Evolutionary conservation across 2,329 filamentous ascomycete genomes (phyloP), one percentile per base, ranked within the genome.

Genomic region (Ascocoryne sarcoides): DNA sequence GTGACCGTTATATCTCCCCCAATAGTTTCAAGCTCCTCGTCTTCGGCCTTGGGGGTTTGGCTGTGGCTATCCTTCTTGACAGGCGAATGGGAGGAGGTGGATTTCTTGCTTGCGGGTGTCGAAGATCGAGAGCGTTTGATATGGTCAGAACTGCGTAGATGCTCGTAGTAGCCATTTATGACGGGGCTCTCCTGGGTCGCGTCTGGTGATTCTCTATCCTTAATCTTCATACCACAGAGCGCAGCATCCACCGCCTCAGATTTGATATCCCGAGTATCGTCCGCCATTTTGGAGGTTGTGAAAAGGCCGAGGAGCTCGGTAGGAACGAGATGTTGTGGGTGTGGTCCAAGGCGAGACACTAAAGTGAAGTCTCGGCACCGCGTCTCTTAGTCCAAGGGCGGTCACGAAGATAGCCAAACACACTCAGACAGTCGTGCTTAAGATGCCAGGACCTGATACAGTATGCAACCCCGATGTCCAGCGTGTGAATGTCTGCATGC

Each of bases 1-100:
- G 79, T 81, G 54, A 82, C 60, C 37, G 69, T 72, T 42, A 82
- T 75, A 45, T 76, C 75, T 48, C 73, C 76, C 43, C 72, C 71
- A 37, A 81, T 62, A 30, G 66, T 67, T 52, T 76, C 71, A 56
- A 76, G 70, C 26, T 66, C 71, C 32, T 67, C 57, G 37, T 58
- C 56, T 47, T 57, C 64, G 51, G 48, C 59, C 56, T 52, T 63
- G 55, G 52, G 52, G 12, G 51, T 52, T 38, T 46, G 49, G 32
- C 47, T 52, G 12, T 37, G 41, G 42, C 44, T 55, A 18, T 46
- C 38, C 36, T 47, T 50, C 32, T 47, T 50, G 20, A 40, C 29
- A 4, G 56, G 54, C 12, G 55, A 55, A 39, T 50, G 50, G 7
- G 54, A 54, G 23, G 39, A 32, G n/a, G n/a, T n/a, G 16, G 52